Conservation (phyloP, 1,139 yeast genomes). For the Tardiomyces depauwii region DNA sequence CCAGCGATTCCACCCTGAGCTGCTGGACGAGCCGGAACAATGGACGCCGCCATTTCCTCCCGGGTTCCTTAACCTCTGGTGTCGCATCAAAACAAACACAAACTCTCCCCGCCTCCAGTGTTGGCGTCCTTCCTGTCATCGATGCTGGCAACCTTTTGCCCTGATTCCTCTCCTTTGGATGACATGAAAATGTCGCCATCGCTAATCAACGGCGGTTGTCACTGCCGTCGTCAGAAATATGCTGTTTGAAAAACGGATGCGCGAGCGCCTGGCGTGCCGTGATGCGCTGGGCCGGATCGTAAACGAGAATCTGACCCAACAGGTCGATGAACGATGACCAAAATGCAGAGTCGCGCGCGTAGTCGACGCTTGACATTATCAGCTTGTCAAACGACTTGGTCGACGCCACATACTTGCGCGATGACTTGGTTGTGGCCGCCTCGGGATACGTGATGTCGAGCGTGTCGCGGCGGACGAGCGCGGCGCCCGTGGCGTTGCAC, state of each 20-base stretch:
- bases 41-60: no score
- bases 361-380: conserved; percentile 7
- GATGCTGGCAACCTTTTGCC: no score
- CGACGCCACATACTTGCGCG: conserved; percentile 11
- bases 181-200: not conserved
- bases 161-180: no score
- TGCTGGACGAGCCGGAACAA: no score
- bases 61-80: no score
- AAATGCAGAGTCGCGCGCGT: conserved; percentile 24
- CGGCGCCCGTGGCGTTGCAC: conserved; percentile 14
- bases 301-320: conserved; percentile 58
- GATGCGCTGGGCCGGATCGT: conserved; percentile 68
- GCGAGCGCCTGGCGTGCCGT: conserved; percentile 62
- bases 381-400: conserved; percentile 9
- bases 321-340: conserved; percentile 43
- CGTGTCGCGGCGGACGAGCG: conserved; percentile 9
- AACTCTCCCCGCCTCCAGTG: no score
- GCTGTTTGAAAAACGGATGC: conserved; percentile 46
- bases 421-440: conserved; percentile 28
- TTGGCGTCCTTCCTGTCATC: no score
- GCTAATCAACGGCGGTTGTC: not conserved
- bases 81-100: no score
- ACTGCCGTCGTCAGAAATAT: not conserved
- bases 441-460: conserved; percentile 25
- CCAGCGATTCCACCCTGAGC: no score